Percentiles rank a stretch among this genome's conserved stretches.
Conservation (phyloP, 1,284 basidiomycete species). For the Marasmius oreades region DNA sequence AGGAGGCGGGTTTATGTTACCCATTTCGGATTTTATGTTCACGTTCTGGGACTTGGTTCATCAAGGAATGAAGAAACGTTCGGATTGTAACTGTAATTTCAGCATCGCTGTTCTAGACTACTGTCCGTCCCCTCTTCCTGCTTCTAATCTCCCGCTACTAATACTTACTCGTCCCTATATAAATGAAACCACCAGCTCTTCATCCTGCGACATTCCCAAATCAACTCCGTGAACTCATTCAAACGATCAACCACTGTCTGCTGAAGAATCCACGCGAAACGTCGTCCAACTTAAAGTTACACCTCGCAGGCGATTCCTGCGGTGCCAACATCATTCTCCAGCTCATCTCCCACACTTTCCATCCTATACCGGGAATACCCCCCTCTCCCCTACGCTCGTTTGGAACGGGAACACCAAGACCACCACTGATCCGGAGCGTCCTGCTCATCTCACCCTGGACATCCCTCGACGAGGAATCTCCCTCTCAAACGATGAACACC, state of each 20-base stretch:
- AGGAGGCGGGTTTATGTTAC: slow-evolving; percentile 12
- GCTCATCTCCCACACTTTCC: slow-evolving; percentile 9
- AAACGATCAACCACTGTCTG: slow-evolving; percentile 4
- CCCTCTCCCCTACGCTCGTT: neutral
- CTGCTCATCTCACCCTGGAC: slow-evolving; percentile 10
- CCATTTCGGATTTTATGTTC: slow-evolving; percentile 5
- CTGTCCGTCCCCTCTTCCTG: slow-evolving; percentile 4
- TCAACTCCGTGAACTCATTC: slow-evolving; percentile 5
- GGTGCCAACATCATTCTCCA: slow-evolving; percentile 13
- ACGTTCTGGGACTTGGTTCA: slow-evolving; percentile 8
- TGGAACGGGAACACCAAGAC: neutral
- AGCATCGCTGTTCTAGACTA: slow-evolving; percentile 11
- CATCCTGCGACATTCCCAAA: slow-evolving; percentile 9
- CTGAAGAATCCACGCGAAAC: neutral
- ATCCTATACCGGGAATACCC: slow-evolving; percentile 5
- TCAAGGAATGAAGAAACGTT: neutral
- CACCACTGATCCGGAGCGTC: neutral
- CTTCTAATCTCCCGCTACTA: neutral
- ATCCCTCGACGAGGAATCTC: neutral
- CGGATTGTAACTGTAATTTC: neutral
- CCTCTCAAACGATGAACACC: slow-evolving; percentile 3
- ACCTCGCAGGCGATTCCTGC: slow-evolving; percentile 14
- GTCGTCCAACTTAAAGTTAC: slow-evolving; percentile 1
- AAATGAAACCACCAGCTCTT: slow-evolving; percentile 8
- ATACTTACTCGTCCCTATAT: neutral